Percentiles rank a stretch among this genome's conserved stretches.
These are phyloP conservation scores for Leptomonas pyrrhocoris DNA, from an alignment of 208 protist species.

Conservation along the genomic window DNA sequence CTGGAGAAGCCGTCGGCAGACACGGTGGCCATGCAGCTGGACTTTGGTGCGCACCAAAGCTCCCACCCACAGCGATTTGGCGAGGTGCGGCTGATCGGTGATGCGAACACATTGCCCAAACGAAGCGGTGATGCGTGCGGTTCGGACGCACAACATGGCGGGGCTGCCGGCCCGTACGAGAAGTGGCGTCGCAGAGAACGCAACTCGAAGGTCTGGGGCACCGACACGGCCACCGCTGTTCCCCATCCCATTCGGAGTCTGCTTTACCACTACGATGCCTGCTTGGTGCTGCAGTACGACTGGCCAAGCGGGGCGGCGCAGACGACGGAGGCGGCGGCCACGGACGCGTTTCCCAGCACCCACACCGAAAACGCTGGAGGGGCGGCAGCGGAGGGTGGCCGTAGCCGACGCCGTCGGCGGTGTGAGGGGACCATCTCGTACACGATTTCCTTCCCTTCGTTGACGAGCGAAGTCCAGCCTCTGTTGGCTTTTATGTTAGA, in stretches of 20 bases:
- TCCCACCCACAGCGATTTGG: slow-evolving; percentile 21
- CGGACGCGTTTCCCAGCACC: neutral
- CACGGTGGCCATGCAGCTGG: slow-evolving; percentile 15
- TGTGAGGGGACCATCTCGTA: slow-evolving; percentile 37
- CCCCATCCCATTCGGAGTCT: slow-evolving; percentile 22
- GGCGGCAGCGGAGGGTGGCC: neutral
- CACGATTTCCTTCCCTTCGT: slow-evolving; percentile 40
- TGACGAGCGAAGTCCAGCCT: slow-evolving; percentile 42
- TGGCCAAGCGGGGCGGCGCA: slow-evolving; percentile 26
- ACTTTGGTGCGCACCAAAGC: slow-evolving; percentile 20
- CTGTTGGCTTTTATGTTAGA: slow-evolving; percentile 59
- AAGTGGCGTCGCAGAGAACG: neutral
- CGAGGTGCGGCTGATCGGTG: slow-evolving; percentile 5
- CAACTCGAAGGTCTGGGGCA: slow-evolving; percentile 2
- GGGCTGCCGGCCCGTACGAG: too few relatives aligned
- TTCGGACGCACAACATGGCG: neutral
- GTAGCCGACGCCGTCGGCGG: slow-evolving; percentile 20
- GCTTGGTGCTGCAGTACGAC: slow-evolving; percentile 29
- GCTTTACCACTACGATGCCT: slow-evolving; percentile 21
- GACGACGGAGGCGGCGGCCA: neutral
- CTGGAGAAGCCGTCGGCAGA: slow-evolving; percentile 13
- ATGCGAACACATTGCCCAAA: neutral
- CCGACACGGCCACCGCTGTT: slow-evolving; percentile 6
- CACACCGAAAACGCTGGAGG: neutral
- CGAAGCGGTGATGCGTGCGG: neutral